Evolutionary conservation across 148 eudicot genomes (phyloP).

Genomic region (Chenopodium formosanum): DNA sequence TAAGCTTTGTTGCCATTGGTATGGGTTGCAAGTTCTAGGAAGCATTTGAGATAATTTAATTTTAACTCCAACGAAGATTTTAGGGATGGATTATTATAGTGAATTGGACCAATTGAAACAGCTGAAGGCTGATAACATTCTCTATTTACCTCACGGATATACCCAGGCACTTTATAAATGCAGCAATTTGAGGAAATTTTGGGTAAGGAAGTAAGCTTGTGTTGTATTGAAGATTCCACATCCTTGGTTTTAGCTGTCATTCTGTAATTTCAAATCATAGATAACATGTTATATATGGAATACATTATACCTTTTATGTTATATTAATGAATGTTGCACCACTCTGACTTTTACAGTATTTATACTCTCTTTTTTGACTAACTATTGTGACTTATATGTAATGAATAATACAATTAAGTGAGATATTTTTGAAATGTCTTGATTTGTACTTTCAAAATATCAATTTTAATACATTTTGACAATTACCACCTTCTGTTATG

Average conservation of each 20-base stretch:
- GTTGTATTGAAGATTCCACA: background rate
- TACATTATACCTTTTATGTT: too few relatives aligned
- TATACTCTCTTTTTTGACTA: too few relatives aligned
- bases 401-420: too few relatives aligned
- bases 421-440: too few relatives aligned
- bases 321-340: too few relatives aligned
- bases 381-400: too few relatives aligned
- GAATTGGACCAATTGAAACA: slow-evolving; percentile 11
- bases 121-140: background rate
- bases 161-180: background rate
- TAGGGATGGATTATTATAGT: background rate
- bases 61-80: background rate
- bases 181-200: background rate
- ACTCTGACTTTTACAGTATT: too few relatives aligned
- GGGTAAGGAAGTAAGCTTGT: background rate
- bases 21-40: background rate
- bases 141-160: background rate
- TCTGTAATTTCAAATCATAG: background rate
- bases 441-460: too few relatives aligned
- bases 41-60: background rate
- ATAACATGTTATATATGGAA: too few relatives aligned
- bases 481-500: too few relatives aligned
- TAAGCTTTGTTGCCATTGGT: background rate
- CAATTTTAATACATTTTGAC: too few relatives aligned
- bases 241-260: background rate